Percentiles rank a stretch among this genome's conserved stretches.
These are phyloP conservation scores for Parastagonospora nodorum DNA, from an alignment of 2,329 filamentous ascomycete genomes.

Conservation along the genomic window DNA sequence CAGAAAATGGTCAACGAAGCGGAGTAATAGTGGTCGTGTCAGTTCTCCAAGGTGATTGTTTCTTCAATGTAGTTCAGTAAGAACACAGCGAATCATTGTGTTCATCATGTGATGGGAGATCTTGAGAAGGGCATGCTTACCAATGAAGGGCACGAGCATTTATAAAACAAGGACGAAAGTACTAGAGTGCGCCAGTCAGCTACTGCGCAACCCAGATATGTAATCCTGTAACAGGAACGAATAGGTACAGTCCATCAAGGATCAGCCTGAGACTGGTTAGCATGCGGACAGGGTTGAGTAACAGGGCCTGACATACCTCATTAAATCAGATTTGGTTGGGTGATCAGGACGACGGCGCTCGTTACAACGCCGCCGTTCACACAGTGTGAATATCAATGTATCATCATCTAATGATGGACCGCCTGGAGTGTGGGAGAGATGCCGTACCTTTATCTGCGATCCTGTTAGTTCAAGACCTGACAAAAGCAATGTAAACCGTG, in stretches of 20 bases:
- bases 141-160: not conserved
- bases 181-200: conserved; percentile 29
- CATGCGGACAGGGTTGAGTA: not conserved
- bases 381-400: conserved; percentile 71
- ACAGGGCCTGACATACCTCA: conserved; percentile 56
- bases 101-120: conserved; percentile 58
- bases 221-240: conserved; percentile 8
- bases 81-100: conserved; percentile 67
- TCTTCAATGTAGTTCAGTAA: conserved; percentile 67
- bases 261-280: conserved; percentile 44
- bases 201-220: conserved; percentile 12
- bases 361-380: conserved; percentile 62
- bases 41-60: conserved; percentile 71
- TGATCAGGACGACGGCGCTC: conserved; percentile 60
- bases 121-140: conserved; percentile 20
- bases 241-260: conserved; percentile 40
- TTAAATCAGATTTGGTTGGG: conserved; percentile 74
- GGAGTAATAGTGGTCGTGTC: conserved; percentile 39
- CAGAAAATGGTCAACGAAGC: too few species aligned
- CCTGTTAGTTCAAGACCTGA: conserved; percentile 9
- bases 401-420: conserved; percentile 64
- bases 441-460: conserved; percentile 36
- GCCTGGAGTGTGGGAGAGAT: conserved; percentile 40
- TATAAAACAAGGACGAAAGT: not conserved
- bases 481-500: not conserved